Evolutionary conservation across 306 rosid genomes (phyloP).

Genomic region (Quercus bicolor): DNA sequence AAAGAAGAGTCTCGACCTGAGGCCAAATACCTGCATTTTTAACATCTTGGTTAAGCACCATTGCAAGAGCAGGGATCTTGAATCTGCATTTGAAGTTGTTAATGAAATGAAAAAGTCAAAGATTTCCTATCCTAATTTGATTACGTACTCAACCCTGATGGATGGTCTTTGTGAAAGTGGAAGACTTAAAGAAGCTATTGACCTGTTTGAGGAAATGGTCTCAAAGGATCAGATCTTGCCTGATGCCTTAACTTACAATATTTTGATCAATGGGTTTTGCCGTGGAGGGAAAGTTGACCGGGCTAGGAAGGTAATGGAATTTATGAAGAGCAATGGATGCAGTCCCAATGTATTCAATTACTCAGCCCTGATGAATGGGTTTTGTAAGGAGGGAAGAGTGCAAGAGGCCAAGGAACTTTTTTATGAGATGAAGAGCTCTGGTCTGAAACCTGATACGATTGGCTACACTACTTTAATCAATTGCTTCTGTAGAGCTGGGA

Average conservation of each 20-base stretch:
- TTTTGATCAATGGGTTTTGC: constrained; percentile 74
- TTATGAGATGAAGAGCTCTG: constrained; percentile 52
- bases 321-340: constrained; percentile 81
- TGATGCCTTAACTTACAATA: constrained; percentile 69
- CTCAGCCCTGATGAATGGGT: constrained; percentile 66
- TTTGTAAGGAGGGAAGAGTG: constrained; percentile 50
- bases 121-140: constrained; percentile 62
- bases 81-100: constrained; percentile 73
- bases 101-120: constrained; percentile 59
- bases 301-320: constrained; percentile 61
- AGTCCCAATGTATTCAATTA: constrained; percentile 66
- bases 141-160: constrained; percentile 82
- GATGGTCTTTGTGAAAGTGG: constrained; percentile 70
- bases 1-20: constrained; percentile 41
- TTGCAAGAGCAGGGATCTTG: constrained; percentile 70
- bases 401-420: constrained; percentile 56
- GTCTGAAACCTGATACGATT: constrained; percentile 64
- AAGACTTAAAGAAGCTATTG: constrained; percentile 72
- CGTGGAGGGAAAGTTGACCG: constrained; percentile 53
- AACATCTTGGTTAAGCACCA: constrained; percentile 86
- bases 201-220: constrained; percentile 76
- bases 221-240: constrained; percentile 61
- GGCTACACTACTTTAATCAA: constrained; percentile 65
- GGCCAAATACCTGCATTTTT: constrained; percentile 74
- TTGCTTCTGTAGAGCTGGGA: constrained; percentile 55